These are phyloP conservation scores for Kodamaea arcana DNA, from an alignment of 1,139 yeast species.

Conservation along the genomic window DNA sequence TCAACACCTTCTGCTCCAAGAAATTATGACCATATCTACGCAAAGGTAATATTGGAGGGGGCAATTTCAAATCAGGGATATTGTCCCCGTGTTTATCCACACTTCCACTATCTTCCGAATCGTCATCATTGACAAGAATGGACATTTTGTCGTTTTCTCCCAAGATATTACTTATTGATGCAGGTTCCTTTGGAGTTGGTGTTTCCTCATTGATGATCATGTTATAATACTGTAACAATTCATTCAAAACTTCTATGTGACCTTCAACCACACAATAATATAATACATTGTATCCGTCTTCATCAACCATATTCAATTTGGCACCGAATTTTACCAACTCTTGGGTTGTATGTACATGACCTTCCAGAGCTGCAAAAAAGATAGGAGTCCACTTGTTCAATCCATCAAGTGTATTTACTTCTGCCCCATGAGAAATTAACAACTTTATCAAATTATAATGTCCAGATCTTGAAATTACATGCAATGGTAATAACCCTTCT, in stretches of 20 bases:
- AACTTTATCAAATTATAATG: constrained; percentile 64
- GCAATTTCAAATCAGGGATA: constrained; percentile 86
- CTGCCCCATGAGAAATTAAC: constrained; percentile 68
- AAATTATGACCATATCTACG: constrained; percentile 94
- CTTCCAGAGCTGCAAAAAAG: constrained; percentile 86
- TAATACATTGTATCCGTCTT: constrained; percentile 75
- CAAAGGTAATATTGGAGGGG: constrained; percentile 93
- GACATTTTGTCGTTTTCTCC: constrained; percentile 14
- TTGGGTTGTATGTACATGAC: constrained; percentile 67
- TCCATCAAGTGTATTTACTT: constrained; percentile 75
- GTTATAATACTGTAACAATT: constrained; percentile 39
- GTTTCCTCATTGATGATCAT: constrained; percentile 7
- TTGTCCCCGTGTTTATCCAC: constrained; percentile 46
- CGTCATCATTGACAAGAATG: constrained; percentile 31
- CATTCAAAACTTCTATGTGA: constrained; percentile 72
- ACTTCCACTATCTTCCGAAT: constrained; percentile 38
- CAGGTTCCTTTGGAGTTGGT: neutral
- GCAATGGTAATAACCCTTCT: constrained; percentile 85
- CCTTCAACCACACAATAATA: constrained; percentile 96
- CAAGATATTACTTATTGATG: constrained; percentile 3
- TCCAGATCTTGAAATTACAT: constrained; percentile 84
- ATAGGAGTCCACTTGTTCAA: constrained; percentile 93
- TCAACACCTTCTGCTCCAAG: constrained; percentile 79
- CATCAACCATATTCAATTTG: constrained; percentile 68
- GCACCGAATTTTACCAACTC: constrained; percentile 75